Conservation (phyloP, 495 filamentous ascomycete genomes). For the Thermochaetoides thermophila region DNA sequence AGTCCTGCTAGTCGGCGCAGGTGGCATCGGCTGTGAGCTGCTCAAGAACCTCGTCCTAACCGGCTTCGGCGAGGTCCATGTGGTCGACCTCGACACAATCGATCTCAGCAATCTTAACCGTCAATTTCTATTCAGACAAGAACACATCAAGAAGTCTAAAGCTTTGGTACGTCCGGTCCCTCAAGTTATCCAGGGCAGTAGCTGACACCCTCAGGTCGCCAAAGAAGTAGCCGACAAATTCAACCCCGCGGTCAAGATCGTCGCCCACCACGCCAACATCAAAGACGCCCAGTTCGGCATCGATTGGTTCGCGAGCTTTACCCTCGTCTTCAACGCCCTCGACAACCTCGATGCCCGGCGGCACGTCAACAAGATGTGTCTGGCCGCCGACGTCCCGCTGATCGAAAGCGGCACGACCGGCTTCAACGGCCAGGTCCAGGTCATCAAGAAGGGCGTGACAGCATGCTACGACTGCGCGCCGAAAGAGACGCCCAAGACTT, state of each 20-base stretch:
- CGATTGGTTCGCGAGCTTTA: constrained; percentile 74
- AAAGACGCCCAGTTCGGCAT: constrained; percentile 86
- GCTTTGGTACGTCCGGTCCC: constrained; percentile 51
- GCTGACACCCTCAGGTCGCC: constrained; percentile 50
- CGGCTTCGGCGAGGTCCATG: constrained; percentile 88
- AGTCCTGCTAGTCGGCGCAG: constrained; percentile 88
- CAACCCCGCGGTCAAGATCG: constrained; percentile 76
- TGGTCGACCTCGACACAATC: constrained; percentile 96
- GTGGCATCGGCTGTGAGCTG: constrained; percentile 94
- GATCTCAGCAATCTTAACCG: constrained; percentile 96
- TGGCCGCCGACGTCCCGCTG: constrained; percentile 78
- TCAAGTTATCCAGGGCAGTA: neutral
- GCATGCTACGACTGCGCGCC: constrained; percentile 93
- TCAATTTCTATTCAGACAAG: constrained; percentile 92
- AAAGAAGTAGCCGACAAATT: constrained; percentile 86
- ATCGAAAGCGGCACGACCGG: constrained; percentile 96
- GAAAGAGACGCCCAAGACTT: constrained; percentile 79
- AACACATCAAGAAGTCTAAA: constrained; percentile 97
- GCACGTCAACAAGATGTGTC: constrained; percentile 95
- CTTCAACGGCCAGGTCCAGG: constrained; percentile 95
- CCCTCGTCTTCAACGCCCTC: constrained; percentile 87
- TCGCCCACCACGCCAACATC: constrained; percentile 89
- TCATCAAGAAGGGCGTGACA: constrained; percentile 84
- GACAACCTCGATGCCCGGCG: constrained; percentile 91
- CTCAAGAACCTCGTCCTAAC: constrained; percentile 91